These are phyloP conservation scores for Naganishia sp. DNA, from an alignment of 1,284 basidiomycete genomes.

Conservation along the genomic window DNA sequence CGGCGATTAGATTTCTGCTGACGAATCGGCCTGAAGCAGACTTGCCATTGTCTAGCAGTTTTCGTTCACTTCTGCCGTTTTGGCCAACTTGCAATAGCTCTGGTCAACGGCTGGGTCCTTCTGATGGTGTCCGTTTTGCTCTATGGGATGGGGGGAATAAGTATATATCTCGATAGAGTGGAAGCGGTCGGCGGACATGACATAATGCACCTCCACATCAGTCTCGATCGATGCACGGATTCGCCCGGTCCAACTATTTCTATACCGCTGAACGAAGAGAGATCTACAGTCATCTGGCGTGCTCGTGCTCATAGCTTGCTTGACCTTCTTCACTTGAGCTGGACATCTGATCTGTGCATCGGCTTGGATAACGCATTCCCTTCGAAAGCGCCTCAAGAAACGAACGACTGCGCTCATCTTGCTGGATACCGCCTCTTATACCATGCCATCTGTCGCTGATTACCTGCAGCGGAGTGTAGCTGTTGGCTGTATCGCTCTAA, in stretches of 20 bases:
- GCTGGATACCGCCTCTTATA: background rate
- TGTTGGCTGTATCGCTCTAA: conserved; percentile 21
- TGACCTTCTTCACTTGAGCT: no score
- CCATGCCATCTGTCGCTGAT: conserved; percentile 20
- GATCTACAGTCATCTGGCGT: no score
- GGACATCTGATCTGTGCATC: no score
- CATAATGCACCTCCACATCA: conserved; percentile 7
- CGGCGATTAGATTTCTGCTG: background rate
- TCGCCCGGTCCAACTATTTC: background rate
- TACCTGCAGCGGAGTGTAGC: conserved; percentile 22
- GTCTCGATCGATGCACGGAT: background rate
- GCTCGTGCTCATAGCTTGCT: no score
- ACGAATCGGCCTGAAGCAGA: background rate
- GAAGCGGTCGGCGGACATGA: conserved; percentile 2
- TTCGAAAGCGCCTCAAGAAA: background rate
- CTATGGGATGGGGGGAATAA: background rate
- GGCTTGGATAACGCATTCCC: no score
- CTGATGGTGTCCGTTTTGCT: no score
- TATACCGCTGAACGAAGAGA: background rate
- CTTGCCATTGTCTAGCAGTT: background rate
- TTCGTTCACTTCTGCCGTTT: no score
- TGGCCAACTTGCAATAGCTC: no score
- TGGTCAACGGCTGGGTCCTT: no score
- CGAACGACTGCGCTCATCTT: background rate
- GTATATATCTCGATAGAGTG: background rate